phyloP scores from a whole-genome alignment of 192 early-diverging fungal species.

The Dispira simplex region DNA sequence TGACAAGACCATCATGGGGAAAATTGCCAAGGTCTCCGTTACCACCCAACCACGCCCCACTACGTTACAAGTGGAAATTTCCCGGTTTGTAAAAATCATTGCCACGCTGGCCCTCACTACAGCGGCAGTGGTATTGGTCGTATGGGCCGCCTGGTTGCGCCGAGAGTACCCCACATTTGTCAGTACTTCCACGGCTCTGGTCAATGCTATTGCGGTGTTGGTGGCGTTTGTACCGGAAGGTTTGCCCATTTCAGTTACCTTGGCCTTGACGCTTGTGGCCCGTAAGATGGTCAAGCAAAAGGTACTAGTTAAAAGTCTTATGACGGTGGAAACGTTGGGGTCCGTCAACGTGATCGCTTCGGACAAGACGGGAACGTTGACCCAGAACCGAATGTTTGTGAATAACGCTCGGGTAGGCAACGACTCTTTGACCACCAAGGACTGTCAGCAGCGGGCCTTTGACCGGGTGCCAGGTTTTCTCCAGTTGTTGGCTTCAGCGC shows the following conservation, averaged over 20 bases:
- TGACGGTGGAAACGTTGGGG: constrained; percentile 79
- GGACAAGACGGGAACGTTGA: constrained; percentile 92
- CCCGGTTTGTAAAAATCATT: constrained; percentile 67
- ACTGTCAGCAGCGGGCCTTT: background rate
- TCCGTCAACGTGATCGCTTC: constrained; percentile 55
- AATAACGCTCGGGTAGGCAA: constrained; percentile 13
- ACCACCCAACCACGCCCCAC: constrained; percentile 19
- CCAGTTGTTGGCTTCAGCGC: constrained; percentile 22
- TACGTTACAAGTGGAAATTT: constrained; percentile 49
- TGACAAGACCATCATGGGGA: constrained; percentile 60
- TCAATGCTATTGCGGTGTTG: constrained; percentile 42
- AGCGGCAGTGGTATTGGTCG: constrained; percentile 29
- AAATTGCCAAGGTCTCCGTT: constrained; percentile 44
- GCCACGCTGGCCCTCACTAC: constrained; percentile 33
- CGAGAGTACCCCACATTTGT: constrained; percentile 35
- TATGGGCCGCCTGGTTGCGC: constrained; percentile 41
- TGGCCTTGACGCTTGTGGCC: constrained; percentile 62
- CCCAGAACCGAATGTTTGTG: constrained; percentile 59
- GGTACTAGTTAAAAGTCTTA: constrained; percentile 64
- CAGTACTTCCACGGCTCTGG: constrained; percentile 26
- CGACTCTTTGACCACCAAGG: background rate
- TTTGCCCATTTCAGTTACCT: constrained; percentile 63
- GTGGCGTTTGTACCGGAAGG: constrained; percentile 70
- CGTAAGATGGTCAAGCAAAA: constrained; percentile 53
- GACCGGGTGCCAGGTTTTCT: constrained; percentile 1